Evolutionary conservation across 805 yeast species (phyloP), one percentile per base, ranked within the genome.

Genomic region (Lipomyces orientalis): DNA sequence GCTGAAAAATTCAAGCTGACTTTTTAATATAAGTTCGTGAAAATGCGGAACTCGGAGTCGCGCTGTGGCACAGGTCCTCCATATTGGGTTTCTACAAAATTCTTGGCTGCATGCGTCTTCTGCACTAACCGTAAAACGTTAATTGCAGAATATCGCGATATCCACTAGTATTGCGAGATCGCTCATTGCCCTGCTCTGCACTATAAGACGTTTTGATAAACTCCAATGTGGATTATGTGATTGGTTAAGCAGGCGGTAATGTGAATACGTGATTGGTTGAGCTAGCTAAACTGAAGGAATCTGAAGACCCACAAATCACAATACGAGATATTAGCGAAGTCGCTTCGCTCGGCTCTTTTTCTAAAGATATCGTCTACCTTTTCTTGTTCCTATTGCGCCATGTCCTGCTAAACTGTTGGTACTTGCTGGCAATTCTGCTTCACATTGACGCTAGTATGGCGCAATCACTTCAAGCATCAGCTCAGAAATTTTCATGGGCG

Each of bases 371-470:
- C 4, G n/a, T 16, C 25, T 49, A 12, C 19, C n/a, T 16, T 39
- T 39, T 39, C n/a, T 16, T 39, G 49, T 12, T 39, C 49, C 3
- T 2, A 39, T 39, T 1, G 49, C 49, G 3, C 49, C 49, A 2
- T 39, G 25, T 49, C 54, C 54, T 49, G 54, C 54, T 49, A 49
- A 12, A 16, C 54, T 9, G 54, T 7, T 7, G 54, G 22, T 49
- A 12, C 54, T 49, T 49, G 54, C 54, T 49, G 54, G 25, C 54
- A 49, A 49, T 49, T 49, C 25, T 49, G 19, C 14, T 49, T 12
- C 14, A 22, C 54, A 49, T 49, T 49, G 54, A 49, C 54, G 54
- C 54, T 49, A 49, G 54, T 49, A 49, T 49, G 54, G 54, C 54
- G 54, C 54, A 14, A 49, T 49, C 54, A 49, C 54, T 49, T 49